Base-by-base conservation (phyloP, 2,329 filamentous ascomycete genomes). In the Rhynchosporium agropyri region DNA sequence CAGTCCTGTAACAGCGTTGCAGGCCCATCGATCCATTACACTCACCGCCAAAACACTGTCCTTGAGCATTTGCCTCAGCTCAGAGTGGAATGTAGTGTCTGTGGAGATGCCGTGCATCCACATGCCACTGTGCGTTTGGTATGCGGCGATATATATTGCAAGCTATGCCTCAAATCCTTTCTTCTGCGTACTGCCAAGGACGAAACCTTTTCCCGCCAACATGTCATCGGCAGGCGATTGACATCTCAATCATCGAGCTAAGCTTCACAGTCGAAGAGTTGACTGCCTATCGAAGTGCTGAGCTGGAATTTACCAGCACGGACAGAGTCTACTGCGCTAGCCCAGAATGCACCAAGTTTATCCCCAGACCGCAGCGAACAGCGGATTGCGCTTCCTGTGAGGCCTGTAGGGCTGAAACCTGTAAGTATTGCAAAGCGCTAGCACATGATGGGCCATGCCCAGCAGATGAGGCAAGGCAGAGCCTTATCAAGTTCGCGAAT, bases 41-140 rank as follows among this genome's bases (percentile, higher is more conserved):
- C 61, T 65, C 58, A 58, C 42, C 65, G 50, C 63, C 60, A 69
- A 54, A 62, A 46, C 65, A 54, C 45, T 58, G 63, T 67, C 49
- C 61, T 69, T 65, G 61, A 70, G 62, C 61, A 66, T n/a, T 65
- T 70, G 43, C 64, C 65, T 31, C 59, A 68, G 46, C 67, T 68
- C 59, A 68, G 67, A 61, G 61, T 70, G 38, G 55, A 69, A 64
- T 70, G 68, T 58, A 66, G 55, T 63, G 68, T 68, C 60, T 70
- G 62, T 64, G 58, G 63, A 61, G 61, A 70, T 13, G 53, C 59
- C 26, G 31, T 63, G 62, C 60, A 71, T 67, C 65, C 65, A 61
- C 62, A 69, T 63, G 5, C 36, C 46, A 68, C 66, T 57, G 43
- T 69, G 51, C 64, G 64, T 64, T 65, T 71, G 59, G 62, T 29